phyloP scores from a whole-genome alignment of 2,329 filamentous ascomycete genomes.

The Arthrobotrys musiformis region DNA sequence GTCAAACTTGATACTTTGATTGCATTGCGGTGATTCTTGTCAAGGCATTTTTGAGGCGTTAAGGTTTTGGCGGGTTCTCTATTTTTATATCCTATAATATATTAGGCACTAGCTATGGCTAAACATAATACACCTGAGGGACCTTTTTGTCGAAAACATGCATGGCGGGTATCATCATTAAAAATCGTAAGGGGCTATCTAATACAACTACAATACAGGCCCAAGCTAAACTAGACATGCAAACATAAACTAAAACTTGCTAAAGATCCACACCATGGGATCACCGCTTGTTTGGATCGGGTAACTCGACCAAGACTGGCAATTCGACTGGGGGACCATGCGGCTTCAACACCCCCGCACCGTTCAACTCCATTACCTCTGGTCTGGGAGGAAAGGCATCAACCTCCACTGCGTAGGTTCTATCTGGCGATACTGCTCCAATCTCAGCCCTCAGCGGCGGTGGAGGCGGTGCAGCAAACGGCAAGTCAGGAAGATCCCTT shows the following conservation, averaged over 20 bases:
- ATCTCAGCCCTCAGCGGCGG: not conserved
- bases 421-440: not conserved
- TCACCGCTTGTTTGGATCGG: not conserved
- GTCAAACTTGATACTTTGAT: not conserved
- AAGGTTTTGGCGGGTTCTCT: not conserved
- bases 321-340: not conserved
- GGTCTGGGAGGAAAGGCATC: constrained; percentile 24
- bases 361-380: constrained; percentile 10
- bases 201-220: not conserved
- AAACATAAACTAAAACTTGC: no score
- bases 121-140: not conserved
- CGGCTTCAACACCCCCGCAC: constrained; percentile 1
- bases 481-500: not conserved
- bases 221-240: not conserved
- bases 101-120: not conserved
- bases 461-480: not conserved
- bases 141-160: no score
- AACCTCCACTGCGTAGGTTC: not conserved
- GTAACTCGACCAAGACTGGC: constrained; percentile 12
- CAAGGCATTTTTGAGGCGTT: constrained; percentile 35
- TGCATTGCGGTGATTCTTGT: not conserved
- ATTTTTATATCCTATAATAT: constrained; percentile 2
- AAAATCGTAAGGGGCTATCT: not conserved
- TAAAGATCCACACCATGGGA: not conserved
- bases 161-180: constrained; percentile 4